These are phyloP conservation scores for Fusarium tanahbumbuense DNA, from an alignment of 2,329 filamentous ascomycete species.

Conservation along the genomic window DNA sequence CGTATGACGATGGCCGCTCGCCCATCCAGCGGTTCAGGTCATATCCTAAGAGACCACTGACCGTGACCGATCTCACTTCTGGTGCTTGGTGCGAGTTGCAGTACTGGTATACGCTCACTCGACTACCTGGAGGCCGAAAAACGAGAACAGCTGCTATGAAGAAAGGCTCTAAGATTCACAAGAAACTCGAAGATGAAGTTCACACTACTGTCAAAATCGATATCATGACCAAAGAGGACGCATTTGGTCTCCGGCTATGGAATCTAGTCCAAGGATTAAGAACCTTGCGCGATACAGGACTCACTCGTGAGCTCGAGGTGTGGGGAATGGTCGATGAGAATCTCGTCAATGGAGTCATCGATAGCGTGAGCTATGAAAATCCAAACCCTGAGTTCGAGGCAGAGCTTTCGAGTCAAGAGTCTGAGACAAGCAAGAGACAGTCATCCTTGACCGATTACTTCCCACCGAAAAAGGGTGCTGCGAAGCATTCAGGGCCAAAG, in stretches of 20 bases:
- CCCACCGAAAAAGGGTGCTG: constrained; percentile 33
- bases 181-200: constrained; percentile 85
- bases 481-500: constrained; percentile 40
- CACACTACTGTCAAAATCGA: constrained; percentile 81
- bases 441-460: constrained; percentile 58
- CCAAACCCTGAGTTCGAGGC: constrained; percentile 78
- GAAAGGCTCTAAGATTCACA: constrained; percentile 81
- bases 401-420: constrained; percentile 58
- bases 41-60: constrained; percentile 80
- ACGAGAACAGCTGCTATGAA: constrained; percentile 85
- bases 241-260: constrained; percentile 85
- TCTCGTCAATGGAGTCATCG: constrained; percentile 89
- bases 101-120: constrained; percentile 87
- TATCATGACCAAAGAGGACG: constrained; percentile 80
- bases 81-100: constrained; percentile 97
- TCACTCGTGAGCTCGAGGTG: constrained; percentile 81
- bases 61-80: constrained; percentile 87
- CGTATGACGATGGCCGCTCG: constrained; percentile 53
- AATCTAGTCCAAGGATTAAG: constrained; percentile 89
- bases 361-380: constrained; percentile 82
- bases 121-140: constrained; percentile 76
- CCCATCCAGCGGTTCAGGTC: constrained; percentile 84
- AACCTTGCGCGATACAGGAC: constrained; percentile 75
- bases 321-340: constrained; percentile 88
- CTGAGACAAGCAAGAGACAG: constrained; percentile 48